Evolutionary conservation across 352 stramenopile species (phyloP).

Genomic region (Phytophthora ohioensis): DNA sequence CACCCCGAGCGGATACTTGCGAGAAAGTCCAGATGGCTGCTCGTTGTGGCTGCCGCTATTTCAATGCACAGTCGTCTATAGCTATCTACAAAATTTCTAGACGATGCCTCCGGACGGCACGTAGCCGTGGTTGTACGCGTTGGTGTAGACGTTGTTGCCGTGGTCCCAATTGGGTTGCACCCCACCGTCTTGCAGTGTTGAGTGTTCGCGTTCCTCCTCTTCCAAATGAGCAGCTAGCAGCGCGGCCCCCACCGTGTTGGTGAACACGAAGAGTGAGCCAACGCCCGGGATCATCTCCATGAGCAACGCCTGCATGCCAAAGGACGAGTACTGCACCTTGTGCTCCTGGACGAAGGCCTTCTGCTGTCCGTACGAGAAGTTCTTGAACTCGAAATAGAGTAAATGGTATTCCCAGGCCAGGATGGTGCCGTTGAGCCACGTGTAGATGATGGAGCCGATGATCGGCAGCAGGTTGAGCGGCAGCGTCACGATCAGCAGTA

Average conservation of each 20-base stretch:
- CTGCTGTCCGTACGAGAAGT: slow-evolving; percentile 64
- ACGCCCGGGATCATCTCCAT: slow-evolving; percentile 80
- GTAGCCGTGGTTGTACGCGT: slow-evolving; percentile 29
- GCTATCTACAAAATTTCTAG: slow-evolving; percentile 16
- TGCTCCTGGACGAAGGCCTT: slow-evolving; percentile 55
- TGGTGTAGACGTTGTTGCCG: slow-evolving; percentile 13
- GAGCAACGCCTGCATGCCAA: slow-evolving; percentile 77
- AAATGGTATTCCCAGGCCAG: slow-evolving; percentile 79
- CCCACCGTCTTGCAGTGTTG: slow-evolving; percentile 12
- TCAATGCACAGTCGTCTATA: slow-evolving; percentile 6
- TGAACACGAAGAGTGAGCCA: slow-evolving; percentile 74
- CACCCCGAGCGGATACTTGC: slow-evolving; percentile 3
- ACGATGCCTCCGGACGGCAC: slow-evolving; percentile 35
- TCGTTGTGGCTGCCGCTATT: slow-evolving; percentile 15
- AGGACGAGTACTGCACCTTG: slow-evolving; percentile 67
- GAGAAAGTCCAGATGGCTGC: slow-evolving; percentile 22
- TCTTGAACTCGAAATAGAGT: slow-evolving; percentile 83
- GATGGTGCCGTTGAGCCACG: slow-evolving; percentile 77
- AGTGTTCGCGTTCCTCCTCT: slow-evolving; percentile 41
- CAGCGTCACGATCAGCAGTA: slow-evolving; percentile 67
- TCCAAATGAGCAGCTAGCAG: slow-evolving; percentile 75
- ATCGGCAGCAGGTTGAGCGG: slow-evolving; percentile 78
- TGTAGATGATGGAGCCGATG: slow-evolving; percentile 65
- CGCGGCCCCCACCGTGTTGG: slow-evolving; percentile 73
- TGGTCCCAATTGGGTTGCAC: slow-evolving; percentile 18